Conservation (phyloP, 139 green algal species). For the Chlorella ohadii region DNA sequence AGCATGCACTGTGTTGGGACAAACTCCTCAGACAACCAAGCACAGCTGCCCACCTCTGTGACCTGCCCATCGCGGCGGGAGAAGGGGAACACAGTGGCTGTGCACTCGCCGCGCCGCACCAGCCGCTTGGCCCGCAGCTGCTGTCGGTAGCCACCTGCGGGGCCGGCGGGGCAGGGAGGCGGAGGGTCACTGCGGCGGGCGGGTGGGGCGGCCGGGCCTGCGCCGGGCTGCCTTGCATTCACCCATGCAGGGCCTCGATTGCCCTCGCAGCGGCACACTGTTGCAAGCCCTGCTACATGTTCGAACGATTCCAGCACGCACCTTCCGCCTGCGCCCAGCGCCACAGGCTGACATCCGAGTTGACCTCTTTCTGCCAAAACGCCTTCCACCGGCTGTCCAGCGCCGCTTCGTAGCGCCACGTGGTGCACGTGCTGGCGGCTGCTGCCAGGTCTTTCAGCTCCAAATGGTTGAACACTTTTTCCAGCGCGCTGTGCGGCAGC, state of each 20-base stretch:
- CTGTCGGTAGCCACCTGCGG: constrained; percentile 41
- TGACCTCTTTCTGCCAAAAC: constrained; percentile 30
- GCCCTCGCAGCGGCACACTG: no score
- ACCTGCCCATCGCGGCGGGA: constrained; percentile 25
- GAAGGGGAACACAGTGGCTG: constrained; percentile 22
- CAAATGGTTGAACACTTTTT: constrained; percentile 9
- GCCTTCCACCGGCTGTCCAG: constrained; percentile 21
- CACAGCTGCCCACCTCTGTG: constrained; percentile 9
- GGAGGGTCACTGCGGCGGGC: neutral
- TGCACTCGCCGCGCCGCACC: constrained; percentile 31
- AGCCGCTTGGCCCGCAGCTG: constrained; percentile 37
- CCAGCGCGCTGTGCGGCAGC: neutral
- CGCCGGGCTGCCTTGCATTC: neutral
- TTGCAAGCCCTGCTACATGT: neutral
- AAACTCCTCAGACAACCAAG: no score
- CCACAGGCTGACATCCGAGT: constrained; percentile 29
- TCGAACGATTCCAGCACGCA: neutral
- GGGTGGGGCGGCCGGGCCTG: neutral
- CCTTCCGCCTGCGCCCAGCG: constrained; percentile 32
- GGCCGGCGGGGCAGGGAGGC: neutral
- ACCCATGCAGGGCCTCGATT: neutral
- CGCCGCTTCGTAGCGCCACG: constrained; percentile 27
- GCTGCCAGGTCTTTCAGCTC: constrained; percentile 24
- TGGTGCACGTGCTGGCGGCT: constrained; percentile 18
- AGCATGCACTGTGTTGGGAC: no score